Percentiles rank a stretch among this genome's conserved stretches.
Evolutionary conservation across 2,329 filamentous ascomycete genomes (phyloP).

Genomic region (Nemania serpens): DNA sequence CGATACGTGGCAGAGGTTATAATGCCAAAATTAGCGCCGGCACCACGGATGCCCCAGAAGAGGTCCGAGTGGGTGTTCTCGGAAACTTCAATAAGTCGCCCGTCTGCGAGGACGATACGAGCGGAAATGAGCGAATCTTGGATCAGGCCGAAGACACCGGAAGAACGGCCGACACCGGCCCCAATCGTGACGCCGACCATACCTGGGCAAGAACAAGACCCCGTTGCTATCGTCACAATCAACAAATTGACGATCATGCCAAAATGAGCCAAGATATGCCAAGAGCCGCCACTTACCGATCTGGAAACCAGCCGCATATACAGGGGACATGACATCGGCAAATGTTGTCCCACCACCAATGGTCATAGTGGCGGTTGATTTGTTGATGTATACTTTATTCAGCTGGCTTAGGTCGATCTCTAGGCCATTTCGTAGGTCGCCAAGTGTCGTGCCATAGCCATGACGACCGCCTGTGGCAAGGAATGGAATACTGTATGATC

Average conservation of each 20-base stretch:
- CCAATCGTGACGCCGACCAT: conserved; percentile 34
- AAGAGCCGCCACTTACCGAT: background rate
- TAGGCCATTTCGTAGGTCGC: conserved; percentile 9
- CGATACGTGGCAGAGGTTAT: conserved; percentile 21
- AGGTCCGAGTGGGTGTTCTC: conserved; percentile 22
- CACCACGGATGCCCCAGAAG: conserved; percentile 26
- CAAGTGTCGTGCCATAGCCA: conserved; percentile 8
- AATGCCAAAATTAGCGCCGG: conserved; percentile 26
- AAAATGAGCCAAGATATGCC: background rate
- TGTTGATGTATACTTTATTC: conserved; percentile 32
- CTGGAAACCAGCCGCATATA: background rate
- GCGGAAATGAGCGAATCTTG: conserved; percentile 38
- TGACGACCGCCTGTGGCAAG: conserved; percentile 25
- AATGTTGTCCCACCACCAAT: conserved; percentile 12
- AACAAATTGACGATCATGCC: background rate
- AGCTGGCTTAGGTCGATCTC: conserved; percentile 32
- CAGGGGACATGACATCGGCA: background rate
- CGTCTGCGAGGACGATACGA: conserved; percentile 35
- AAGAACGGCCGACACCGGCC: conserved; percentile 30
- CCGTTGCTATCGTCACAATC: conserved; percentile 18
- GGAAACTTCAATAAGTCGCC: conserved; percentile 29
- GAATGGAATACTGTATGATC: conserved; percentile 6
- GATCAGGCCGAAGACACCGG: conserved; percentile 33
- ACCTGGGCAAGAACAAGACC: conserved; percentile 26
- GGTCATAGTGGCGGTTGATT: conserved; percentile 26